Evolutionary conservation across 1,284 basidiomycete species (phyloP), one percentile per base, ranked within the genome.

Genomic region (Limonomyces culmigenus): DNA sequence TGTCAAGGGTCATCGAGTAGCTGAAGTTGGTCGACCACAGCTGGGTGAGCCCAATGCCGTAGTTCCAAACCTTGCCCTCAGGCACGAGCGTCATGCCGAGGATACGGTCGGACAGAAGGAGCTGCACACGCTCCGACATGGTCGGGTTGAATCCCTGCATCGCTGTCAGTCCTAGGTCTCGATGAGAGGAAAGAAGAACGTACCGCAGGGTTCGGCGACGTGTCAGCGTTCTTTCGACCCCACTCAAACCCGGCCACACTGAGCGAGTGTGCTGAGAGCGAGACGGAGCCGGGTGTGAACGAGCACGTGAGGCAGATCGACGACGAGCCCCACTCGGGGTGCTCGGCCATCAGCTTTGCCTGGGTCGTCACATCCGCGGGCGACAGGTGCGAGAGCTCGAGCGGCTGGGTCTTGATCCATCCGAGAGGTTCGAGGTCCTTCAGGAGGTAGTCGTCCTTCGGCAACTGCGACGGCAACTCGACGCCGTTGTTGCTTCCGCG

Each of bases 261-360:
- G 36, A 98, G 60, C 27, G 76, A 84, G 60, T 97, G 91, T 0
- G 93, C 84, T 30, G 91, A 91, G 29, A 99, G 62, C 19, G 89
- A 95, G 25, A 98, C 87, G 2, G 91, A 96, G 41, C 95, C 95
- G 3, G 95, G 95, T 2, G 95, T 98, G 62, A 98, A 99, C 19
- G 95, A 89, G 29, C 83, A 79, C 1, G 91, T 87, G 46, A 99
- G 62, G 53, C 92, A 95, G 48, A 97, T 91, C 4, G 87, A 87
- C 34, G 83, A 84, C 5, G 92, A 91, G 43, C 86, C 84, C 77
- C 88, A 91, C 57, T 95, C 86, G 16, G 87, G 75, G 57, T 98
- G 92, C 37, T 86, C 79, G 2, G 87, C 84, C 93, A 99, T 95
- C 41, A 96, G 65, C 60, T 89, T 92, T 33, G 88, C 89, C 57